These are phyloP conservation scores for Microdochium nivale DNA, from an alignment of 2,329 filamentous ascomycete genomes.

Conservation along the genomic window DNA sequence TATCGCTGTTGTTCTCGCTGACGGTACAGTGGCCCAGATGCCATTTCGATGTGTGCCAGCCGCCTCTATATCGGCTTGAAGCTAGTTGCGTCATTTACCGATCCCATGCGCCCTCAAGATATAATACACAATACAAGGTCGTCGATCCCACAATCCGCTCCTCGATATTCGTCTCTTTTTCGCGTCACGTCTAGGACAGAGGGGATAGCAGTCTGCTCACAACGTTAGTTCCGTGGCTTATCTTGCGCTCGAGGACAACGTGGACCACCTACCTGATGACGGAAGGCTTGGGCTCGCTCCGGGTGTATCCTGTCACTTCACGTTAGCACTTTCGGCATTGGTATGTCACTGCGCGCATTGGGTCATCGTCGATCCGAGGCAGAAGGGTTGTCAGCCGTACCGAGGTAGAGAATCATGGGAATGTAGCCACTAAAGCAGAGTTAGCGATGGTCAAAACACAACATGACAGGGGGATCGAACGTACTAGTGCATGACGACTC, in stretches of 20 bases:
- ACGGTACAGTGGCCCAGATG: too few species aligned
- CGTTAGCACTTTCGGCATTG: conserved; percentile 6
- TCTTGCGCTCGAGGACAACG: not conserved
- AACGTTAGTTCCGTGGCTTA: conserved; percentile 11
- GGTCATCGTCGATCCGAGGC: conserved; percentile 3
- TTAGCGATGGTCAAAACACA: conserved; percentile 22
- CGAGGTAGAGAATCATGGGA: conserved; percentile 92
- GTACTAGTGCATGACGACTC: conserved; percentile 93
- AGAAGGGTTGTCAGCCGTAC: conserved; percentile 37
- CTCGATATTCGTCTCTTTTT: too few species aligned
- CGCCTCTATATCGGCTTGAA: too few species aligned
- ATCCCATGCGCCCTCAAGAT: too few species aligned
- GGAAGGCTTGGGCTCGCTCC: conserved; percentile 83
- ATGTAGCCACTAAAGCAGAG: conserved; percentile 69
- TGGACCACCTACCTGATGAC: conserved; percentile 41
- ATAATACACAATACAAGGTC: too few species aligned
- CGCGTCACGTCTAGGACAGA: conserved; percentile 39
- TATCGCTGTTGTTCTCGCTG: too few species aligned
- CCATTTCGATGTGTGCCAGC: too few species aligned
- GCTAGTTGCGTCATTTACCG: too few species aligned
- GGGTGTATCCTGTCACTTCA: conserved; percentile 65
- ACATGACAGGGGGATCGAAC: conserved; percentile 24
- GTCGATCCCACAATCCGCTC: too few species aligned
- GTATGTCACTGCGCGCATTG: not conserved
- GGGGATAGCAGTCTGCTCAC: conserved; percentile 50